These are phyloP conservation scores for Wallacemonas rigidus DNA, from an alignment of 208 protist species.

Conservation along the genomic window DNA sequence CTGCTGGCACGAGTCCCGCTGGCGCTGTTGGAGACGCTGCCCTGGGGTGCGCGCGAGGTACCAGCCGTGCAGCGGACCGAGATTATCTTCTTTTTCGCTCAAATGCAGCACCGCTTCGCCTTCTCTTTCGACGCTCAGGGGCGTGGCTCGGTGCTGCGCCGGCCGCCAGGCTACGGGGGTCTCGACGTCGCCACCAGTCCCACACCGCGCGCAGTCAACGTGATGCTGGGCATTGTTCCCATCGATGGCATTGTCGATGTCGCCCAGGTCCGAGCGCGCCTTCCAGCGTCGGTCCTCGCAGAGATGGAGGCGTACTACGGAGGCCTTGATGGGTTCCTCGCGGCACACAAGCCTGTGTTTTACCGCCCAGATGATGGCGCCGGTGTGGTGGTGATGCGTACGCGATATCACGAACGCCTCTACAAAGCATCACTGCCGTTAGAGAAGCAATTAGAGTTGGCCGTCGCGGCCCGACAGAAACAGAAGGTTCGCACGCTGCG, in stretches of 20 bases:
- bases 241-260: slow-evolving; percentile 60
- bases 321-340: slow-evolving; percentile 51
- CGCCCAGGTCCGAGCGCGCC: slow-evolving; percentile 28
- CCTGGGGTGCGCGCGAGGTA: slow-evolving; percentile 1
- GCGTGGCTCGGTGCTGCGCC: slow-evolving; percentile 66
- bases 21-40: slow-evolving; percentile 45
- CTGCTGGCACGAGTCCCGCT: slow-evolving; percentile 64
- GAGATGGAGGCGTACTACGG: slow-evolving; percentile 74
- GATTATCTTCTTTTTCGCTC: slow-evolving; percentile 86
- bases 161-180: slow-evolving; percentile 53
- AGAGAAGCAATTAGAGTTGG: slow-evolving; percentile 83
- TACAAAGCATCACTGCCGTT: slow-evolving; percentile 62
- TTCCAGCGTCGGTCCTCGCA: slow-evolving; percentile 33
- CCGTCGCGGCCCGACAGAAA: slow-evolving; percentile 64
- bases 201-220: slow-evolving; percentile 65
- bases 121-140: slow-evolving; percentile 66
- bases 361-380: slow-evolving; percentile 53
- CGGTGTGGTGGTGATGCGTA: slow-evolving; percentile 68
- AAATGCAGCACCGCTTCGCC: slow-evolving; percentile 91
- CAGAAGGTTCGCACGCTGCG: slow-evolving; percentile 62
- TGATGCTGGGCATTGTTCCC: slow-evolving; percentile 53
- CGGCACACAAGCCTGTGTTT: slow-evolving; percentile 72
- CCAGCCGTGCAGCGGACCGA: slow-evolving; percentile 57
- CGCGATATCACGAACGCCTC: slow-evolving; percentile 67
- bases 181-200: slow-evolving; percentile 73